A percentile compares a stretch with the other conserved stretches of the same genome.
Conservation (phyloP, 441 rosid genomes). For the Adansonia rubrostipa region DNA sequence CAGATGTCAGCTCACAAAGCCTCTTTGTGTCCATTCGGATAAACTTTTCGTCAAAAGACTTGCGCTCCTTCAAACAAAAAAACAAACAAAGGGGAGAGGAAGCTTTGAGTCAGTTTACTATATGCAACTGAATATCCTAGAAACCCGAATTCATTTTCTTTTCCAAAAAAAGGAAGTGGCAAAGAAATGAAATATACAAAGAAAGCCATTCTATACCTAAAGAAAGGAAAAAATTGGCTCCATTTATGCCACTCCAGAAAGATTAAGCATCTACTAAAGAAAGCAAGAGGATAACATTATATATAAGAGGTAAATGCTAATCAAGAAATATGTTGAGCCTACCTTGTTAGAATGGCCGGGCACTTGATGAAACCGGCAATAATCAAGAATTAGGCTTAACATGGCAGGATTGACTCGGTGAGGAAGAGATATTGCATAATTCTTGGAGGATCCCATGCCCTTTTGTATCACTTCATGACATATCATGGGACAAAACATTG, state of each 20-base stretch:
- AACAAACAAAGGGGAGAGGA: constrained; percentile 14
- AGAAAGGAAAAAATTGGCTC: constrained; percentile 16
- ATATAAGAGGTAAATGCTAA: constrained; percentile 28
- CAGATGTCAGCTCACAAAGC: constrained; percentile 80
- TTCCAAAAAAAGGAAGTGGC: not conserved
- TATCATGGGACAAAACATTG: constrained; percentile 77
- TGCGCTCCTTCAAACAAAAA: constrained; percentile 52
- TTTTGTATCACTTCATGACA: constrained; percentile 67
- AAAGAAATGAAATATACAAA: constrained; percentile 17
- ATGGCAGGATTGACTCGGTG: constrained; percentile 66
- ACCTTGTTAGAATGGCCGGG: constrained; percentile 76
- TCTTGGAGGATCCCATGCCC: constrained; percentile 72
- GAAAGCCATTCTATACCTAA: constrained; percentile 24
- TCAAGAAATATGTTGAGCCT: constrained; percentile 41
- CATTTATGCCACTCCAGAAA: constrained; percentile 20
- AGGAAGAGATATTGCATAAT: constrained; percentile 64
- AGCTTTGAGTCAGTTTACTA: not conserved
- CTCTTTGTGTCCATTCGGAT: constrained; percentile 76
- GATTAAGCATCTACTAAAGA: constrained; percentile 17
- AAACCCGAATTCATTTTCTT: not conserved
- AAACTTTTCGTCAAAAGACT: constrained; percentile 69
- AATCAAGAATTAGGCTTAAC: constrained; percentile 70
- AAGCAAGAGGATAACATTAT: constrained; percentile 28
- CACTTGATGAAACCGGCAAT: constrained; percentile 79
- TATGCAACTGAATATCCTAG: not conserved